A percentile compares a stretch with the other conserved stretches of the same genome.
Conservation (phyloP, 352 stramenopile genomes). For the Lagenidium giganteum region DNA sequence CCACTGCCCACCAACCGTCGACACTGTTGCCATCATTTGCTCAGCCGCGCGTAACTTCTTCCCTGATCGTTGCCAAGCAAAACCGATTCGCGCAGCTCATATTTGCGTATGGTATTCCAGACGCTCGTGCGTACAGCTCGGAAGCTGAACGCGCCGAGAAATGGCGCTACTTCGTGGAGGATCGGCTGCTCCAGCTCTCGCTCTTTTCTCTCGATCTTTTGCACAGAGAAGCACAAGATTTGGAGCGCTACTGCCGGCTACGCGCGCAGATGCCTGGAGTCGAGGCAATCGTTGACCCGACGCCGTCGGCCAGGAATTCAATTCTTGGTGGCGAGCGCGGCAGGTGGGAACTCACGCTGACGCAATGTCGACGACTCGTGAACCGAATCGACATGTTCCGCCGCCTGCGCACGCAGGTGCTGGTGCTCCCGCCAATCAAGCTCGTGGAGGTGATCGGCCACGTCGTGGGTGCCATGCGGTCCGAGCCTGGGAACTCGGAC, state of each 20-base stretch:
- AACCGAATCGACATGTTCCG: constrained; percentile 82
- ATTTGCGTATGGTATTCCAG: constrained; percentile 72
- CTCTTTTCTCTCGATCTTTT: too few relatives aligned
- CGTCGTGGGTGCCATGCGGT: constrained; percentile 32
- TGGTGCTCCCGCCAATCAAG: constrained; percentile 52
- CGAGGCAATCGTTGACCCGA: too few relatives aligned
- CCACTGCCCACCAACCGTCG: too few relatives aligned
- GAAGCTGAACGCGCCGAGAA: constrained; percentile 50
- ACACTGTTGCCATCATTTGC: too few relatives aligned
- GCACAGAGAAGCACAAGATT: constrained; percentile 56
- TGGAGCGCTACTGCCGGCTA: constrained; percentile 56
- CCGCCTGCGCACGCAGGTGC: constrained; percentile 58
- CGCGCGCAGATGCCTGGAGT: constrained; percentile 25
- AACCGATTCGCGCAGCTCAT: constrained; percentile 77
- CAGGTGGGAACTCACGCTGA: constrained; percentile 49
- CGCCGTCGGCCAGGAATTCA: constrained; percentile 32
- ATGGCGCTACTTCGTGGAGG: constrained; percentile 75
- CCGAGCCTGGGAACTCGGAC: constrained; percentile 4
- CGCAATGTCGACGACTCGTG: constrained; percentile 55
- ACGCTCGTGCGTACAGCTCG: constrained; percentile 51
- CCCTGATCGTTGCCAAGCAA: constrained; percentile 24
- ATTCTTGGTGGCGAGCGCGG: constrained; percentile 61
- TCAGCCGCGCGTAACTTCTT: too few relatives aligned
- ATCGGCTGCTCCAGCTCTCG: constrained; percentile 45
- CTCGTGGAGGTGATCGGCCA: constrained; percentile 55